phyloP scores from a whole-genome alignment of 176 grass and related monocot genomes.

The Neostapfia colusana region DNA sequence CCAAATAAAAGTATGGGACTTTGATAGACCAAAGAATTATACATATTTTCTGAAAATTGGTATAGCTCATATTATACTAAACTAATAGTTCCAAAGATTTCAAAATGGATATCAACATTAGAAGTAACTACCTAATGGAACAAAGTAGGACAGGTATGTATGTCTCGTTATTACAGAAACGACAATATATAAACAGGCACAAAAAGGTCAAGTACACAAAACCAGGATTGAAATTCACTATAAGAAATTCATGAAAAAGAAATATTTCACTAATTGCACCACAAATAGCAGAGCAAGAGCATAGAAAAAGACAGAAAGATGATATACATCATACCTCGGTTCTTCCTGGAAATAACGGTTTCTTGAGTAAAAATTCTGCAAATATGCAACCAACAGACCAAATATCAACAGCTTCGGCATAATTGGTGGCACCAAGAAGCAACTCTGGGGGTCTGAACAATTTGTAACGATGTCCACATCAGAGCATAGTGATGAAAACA shows the following conservation, averaged over 20 bases:
- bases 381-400: conserved; percentile 91
- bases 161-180: background rate
- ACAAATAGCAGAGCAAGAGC: conserved; percentile 3
- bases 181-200: background rate
- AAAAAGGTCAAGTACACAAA: conserved; percentile 9
- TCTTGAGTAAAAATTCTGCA: conserved; percentile 69
- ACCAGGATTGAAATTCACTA: background rate
- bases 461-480: conserved; percentile 18
- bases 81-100: conserved; percentile 4
- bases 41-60: conserved; percentile 11
- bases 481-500: conserved; percentile 25
- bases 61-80: background rate
- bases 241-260: background rate
- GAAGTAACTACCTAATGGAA: background rate
- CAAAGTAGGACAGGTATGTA: background rate
- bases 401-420: conserved; percentile 81
- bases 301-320: background rate
- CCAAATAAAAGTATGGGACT: background rate
- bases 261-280: background rate
- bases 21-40: conserved; percentile 4
- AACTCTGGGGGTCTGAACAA: conserved; percentile 66
- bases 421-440: conserved; percentile 73
- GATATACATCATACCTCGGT: conserved; percentile 51
- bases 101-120: conserved; percentile 4
- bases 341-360: conserved; percentile 72